Evolutionary conservation across 1,284 basidiomycete genomes (phyloP).

Genomic region (Pascua guehoae): DNA sequence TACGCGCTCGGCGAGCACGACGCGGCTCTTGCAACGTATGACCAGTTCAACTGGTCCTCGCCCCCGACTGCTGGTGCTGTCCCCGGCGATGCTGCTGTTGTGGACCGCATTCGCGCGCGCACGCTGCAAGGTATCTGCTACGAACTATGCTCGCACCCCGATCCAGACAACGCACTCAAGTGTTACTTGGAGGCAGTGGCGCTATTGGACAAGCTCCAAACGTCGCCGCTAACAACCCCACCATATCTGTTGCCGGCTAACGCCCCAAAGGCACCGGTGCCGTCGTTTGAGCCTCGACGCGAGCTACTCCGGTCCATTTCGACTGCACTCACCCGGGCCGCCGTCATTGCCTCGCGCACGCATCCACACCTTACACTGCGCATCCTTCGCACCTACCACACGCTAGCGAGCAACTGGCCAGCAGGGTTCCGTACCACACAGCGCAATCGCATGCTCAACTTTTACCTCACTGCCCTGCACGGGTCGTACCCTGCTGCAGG

Average conservation of each 20-base stretch:
- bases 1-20: slow-evolving; percentile 66
- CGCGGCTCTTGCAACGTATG: slow-evolving; percentile 61
- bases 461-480: slow-evolving; percentile 70
- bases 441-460: slow-evolving; percentile 62
- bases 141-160: slow-evolving; percentile 25
- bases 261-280: slow-evolving; percentile 5
- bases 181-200: slow-evolving; percentile 30
- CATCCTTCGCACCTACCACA: slow-evolving; percentile 63
- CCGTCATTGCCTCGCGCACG: slow-evolving; percentile 47
- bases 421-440: slow-evolving; percentile 67
- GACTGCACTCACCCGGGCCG: slow-evolving; percentile 41
- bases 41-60: slow-evolving; percentile 56
- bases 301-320: slow-evolving; percentile 43
- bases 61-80: slow-evolving; percentile 28
- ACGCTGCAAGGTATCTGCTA: slow-evolving; percentile 45
- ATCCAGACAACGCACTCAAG: slow-evolving; percentile 26
- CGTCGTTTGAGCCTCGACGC: slow-evolving; percentile 36
- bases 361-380: slow-evolving; percentile 49
- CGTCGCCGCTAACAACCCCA: slow-evolving; percentile 23
- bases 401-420: slow-evolving; percentile 65
- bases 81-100: slow-evolving; percentile 45
- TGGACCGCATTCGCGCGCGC: slow-evolving; percentile 49
- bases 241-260: slow-evolving; percentile 24
- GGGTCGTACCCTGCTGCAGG: slow-evolving; percentile 47
- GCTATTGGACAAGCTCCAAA: slow-evolving; percentile 16